Base-by-base conservation (phyloP, 148 eudicot genomes). In the Oxyria digyna region DNA sequence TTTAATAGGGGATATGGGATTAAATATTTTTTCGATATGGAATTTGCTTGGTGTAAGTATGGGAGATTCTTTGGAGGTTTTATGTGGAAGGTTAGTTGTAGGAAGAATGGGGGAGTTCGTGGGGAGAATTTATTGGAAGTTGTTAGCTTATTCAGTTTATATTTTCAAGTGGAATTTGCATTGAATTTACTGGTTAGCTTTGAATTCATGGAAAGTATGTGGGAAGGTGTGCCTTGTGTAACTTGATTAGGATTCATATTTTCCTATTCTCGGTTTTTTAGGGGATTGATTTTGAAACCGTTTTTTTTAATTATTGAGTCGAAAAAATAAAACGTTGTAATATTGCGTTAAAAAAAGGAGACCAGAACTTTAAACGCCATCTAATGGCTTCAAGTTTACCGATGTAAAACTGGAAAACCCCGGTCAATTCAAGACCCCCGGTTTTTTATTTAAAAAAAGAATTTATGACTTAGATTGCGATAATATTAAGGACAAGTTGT, bases 211-310 rank as follows among this genome's bases (percentile, higher is more conserved):
- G 0, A 23, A 9, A 54, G 31, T 54, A 54, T 54, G 0, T 54
- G 31, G 62, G 62, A 54, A 54, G 62, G 62, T 54, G 62, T 54
- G 62, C 62, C 62, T 8, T 54, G 31, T 54, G 62, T 54, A 12
- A 54, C 2, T 9, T 50, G 57, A 6, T 35, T 54, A 24, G 14
- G 26, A 5, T 13, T 43, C n/a, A 13, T 43, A 43, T 13, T 43
- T 49, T 49, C 55, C 55, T 49, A 49, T 20, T 11, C 11, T 20
- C 2, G 18, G 10, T 49, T 49, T 49, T 0, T 48, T 38, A 10
- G 8, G 41, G 41, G 41, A 10, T 38, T 38, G 41, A 38, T 4
- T 4, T 10, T 38, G 6, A 10, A 38, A 38, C 41, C 6, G 6
- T 35, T 35, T 35, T 35, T 35, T 35, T 35, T 35, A n/a, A n/a